These are phyloP conservation scores for Taxillus chinensis DNA, from an alignment of 164 flowering plant species.

Conservation along the genomic window DNA sequence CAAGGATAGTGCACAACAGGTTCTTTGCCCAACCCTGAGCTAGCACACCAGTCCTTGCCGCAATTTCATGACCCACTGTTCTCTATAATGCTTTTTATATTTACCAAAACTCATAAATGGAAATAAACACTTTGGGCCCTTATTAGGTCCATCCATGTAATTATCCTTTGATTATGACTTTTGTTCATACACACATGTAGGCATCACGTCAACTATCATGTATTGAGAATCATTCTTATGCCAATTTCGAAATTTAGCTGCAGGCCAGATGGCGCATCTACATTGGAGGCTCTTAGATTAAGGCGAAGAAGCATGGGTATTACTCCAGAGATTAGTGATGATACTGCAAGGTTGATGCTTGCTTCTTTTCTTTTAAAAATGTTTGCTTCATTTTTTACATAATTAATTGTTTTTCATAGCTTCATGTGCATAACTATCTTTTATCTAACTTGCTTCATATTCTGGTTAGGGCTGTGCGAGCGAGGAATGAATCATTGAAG, in stretches of 20 bases:
- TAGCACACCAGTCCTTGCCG: too few relatives aligned
- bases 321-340: constrained; percentile 97
- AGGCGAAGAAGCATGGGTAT: constrained; percentile 90
- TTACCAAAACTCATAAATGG: too few relatives aligned
- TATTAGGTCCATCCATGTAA: too few relatives aligned
- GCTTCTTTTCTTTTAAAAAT: background rate
- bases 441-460: background rate
- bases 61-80: background rate
- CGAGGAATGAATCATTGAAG: constrained; percentile 88
- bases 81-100: too few relatives aligned
- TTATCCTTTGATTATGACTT: too few relatives aligned
- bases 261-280: constrained; percentile 79
- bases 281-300: constrained; percentile 55
- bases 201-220: too few relatives aligned
- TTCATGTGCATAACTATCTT: background rate
- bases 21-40: too few relatives aligned
- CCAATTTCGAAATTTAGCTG: constrained; percentile 7
- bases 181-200: too few relatives aligned
- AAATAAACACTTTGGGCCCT: too few relatives aligned
- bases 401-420: background rate
- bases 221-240: too few relatives aligned
- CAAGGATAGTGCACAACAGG: too few relatives aligned
- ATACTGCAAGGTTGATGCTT: constrained; percentile 74
- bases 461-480: constrained; percentile 78
- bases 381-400: too few relatives aligned